A percentile compares a stretch with the other conserved stretches of the same genome.
Conservation (phyloP, 2,329 filamentous ascomycete species). For the Penicillium sp. region DNA sequence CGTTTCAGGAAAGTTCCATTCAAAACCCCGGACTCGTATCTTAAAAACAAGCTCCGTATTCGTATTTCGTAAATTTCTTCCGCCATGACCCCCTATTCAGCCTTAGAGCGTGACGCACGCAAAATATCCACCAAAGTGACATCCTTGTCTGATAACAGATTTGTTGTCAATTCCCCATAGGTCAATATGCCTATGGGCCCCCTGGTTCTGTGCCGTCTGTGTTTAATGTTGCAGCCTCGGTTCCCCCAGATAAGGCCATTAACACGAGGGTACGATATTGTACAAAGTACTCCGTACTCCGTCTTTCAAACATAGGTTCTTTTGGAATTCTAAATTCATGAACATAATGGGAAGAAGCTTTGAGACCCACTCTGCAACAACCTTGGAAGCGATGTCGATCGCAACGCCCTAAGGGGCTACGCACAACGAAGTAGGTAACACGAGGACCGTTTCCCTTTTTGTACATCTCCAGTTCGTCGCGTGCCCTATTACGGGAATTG, state of each 20-base stretch:
- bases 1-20: not conserved
- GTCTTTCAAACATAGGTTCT: not conserved
- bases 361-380: not conserved
- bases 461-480: too few relatives aligned
- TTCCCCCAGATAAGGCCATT: not conserved
- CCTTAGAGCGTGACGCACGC: not conserved
- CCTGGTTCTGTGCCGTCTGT: not conserved
- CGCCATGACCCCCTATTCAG: not conserved
- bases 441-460: not conserved
- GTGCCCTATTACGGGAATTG: too few relatives aligned
- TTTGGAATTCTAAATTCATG: not conserved
- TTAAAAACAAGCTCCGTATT: not conserved
- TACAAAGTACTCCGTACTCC: too few relatives aligned
- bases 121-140: not conserved
- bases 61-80: not conserved
- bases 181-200: not conserved
- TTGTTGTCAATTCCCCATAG: not conserved
- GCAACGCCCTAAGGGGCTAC: not conserved
- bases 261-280: too few relatives aligned
- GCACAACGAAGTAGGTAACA: not conserved
- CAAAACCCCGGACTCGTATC: too few relatives aligned
- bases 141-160: not conserved
- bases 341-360: not conserved
- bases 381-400: not conserved
- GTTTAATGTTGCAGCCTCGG: not conserved